Evolutionary conservation across 2,329 filamentous ascomycete genomes (phyloP), one percentile per base, ranked within the genome.

Genomic region (Didymella segeticola): DNA sequence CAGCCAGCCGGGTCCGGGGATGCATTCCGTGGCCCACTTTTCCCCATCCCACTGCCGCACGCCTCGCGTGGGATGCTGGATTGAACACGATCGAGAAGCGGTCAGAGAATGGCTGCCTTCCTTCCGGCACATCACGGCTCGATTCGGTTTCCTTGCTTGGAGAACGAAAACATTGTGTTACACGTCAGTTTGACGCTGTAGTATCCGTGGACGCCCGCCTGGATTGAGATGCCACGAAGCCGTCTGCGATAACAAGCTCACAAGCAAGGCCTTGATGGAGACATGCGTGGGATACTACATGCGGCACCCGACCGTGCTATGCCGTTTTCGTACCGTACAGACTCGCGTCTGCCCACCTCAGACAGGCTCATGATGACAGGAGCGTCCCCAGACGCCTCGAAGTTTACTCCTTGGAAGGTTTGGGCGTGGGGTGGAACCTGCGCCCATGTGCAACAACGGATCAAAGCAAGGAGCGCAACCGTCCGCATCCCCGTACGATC

Each of bases 371-470:
- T 55, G 15, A 47, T 59, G 55, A 54, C 58, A 60, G 57, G 49
- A 57, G 57, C 43, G 52, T 45, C 62, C 57, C 64, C 63, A 55
- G 61, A 56, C 57, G 58, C 60, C 57, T 55, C 43, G 19, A 47
- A 53, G 42, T 55, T 43, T 47, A 33, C 39, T 47, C 54, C 60
- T 39, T 56, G 55, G 48, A 63, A 56, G 61, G 53, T 60, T 60
- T 49, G 55, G 66, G 65, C 69, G 64, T 71, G 67, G 65, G 64
- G 63, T 69, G 70, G 53, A 45, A 64, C 63, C 54, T 69, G 67
- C 67, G 56, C 41, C 43, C 42, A 61, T 56, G 58, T 66, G 62
- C 60, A 65, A 65, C 69, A 62, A 62, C 64, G 60, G 61, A 65
- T 48, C 53, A 37, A 66, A 61, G 64, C 64, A 70, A 69, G 64